Evolutionary conservation across 1,139 yeast genomes (phyloP), one percentile per base, ranked within the genome.

Genomic region (Lodderomyces pseudojiufengensis): DNA sequence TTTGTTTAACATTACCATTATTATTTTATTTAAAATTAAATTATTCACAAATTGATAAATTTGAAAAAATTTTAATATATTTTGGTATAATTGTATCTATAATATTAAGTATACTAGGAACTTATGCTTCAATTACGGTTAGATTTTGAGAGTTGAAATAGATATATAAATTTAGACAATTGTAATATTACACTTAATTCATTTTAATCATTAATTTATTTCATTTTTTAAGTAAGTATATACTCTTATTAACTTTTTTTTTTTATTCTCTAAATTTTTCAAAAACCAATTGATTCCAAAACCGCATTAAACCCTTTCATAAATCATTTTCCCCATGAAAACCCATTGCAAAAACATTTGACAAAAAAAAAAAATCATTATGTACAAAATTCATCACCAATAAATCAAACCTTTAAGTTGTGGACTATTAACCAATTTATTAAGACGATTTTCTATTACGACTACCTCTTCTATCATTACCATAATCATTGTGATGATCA

Each of bases 1-100:
- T 88, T 31, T 90, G 97, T 54, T 64, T 88, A 41, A 76, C 86
- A 3, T 67, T 87, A 21, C 97, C 97, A 3, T 64, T 84, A 11
- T 51, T 76, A 29, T 88, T 88, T 57, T 84, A 87, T 54, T 58
- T 81, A 45, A 66, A 65, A 39, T 65, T 84, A 27, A 82, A 80
- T 51, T 54, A 59, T 10, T 61, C 65, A 10, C 73, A 74, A 14
- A 55, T 83, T 31, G 55, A 71, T 4, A 41, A 45, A 3, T 38
- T 50, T 25, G 76, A 75, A 42, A 61, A 45, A 36, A 6, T 56
- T 2, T 42, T 65, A 6, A 70, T 84, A 38, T 59, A 67, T 43
- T 12, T 56, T 10, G 75, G 84, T 7, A 66, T 82, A 13, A 47
- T 54, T 0, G 37, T 73, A 3, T 73, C 84, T 32, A 43, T 70